Evolutionary conservation across 2,329 filamentous ascomycete species (phyloP).

Genomic region (Botrytis squamosa): DNA sequence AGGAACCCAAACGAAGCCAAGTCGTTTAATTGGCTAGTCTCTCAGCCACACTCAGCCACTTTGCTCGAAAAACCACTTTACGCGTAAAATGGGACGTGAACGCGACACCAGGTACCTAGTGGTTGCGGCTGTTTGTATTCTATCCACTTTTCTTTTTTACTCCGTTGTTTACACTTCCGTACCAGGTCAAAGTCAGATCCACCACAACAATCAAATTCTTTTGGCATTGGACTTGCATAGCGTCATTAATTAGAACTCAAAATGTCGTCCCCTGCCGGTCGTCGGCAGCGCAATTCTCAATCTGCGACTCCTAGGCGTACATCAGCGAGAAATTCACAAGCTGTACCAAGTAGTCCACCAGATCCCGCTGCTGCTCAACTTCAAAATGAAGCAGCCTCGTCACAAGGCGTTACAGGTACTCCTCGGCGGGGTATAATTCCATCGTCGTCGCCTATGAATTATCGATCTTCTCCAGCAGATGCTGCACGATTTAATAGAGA

Average conservation of each 20-base stretch:
- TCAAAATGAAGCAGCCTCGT: constrained; percentile 40
- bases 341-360: constrained; percentile 51
- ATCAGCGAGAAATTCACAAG: constrained; percentile 57
- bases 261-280: constrained; percentile 63
- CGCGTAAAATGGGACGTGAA: constrained; percentile 8
- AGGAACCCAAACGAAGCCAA: background rate
- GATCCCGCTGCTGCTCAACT: constrained; percentile 39
- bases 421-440: constrained; percentile 53
- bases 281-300: constrained; percentile 55
- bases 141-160: constrained; percentile 16
- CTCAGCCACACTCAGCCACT: background rate
- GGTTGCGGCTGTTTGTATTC: background rate
- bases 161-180: background rate
- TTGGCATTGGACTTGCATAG: background rate
- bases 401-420: constrained; percentile 41
- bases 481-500: constrained; percentile 39
- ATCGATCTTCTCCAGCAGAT: constrained; percentile 59
- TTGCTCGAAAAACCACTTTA: constrained; percentile 18
- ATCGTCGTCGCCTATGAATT: constrained; percentile 84
- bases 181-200: constrained; percentile 13
- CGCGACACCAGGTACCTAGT: background rate
- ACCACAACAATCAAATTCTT: constrained; percentile 15
- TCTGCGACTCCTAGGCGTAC: constrained; percentile 55
- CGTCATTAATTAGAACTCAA: constrained; percentile 28
- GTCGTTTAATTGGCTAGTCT: background rate